phyloP scores from a whole-genome alignment of 805 yeast genomes.

The Lipomyces yamanashiensis region DNA sequence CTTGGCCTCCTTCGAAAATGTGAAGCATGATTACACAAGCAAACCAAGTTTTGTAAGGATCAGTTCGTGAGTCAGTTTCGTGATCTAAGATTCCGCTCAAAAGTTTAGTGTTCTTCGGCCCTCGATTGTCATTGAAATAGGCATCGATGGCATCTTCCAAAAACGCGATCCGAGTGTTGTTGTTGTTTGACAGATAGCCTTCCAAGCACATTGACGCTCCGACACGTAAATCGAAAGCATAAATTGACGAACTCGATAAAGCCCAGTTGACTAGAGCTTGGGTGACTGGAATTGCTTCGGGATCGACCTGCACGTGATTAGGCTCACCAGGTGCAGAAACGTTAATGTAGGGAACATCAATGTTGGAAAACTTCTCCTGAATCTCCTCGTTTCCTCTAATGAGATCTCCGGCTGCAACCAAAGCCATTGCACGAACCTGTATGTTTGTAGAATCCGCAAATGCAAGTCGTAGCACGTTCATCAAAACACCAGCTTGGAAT shows the following conservation, averaged over 20 bases:
- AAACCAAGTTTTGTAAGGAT: slow-evolving; percentile 90
- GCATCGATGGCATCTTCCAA: slow-evolving; percentile 63
- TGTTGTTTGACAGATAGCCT: slow-evolving; percentile 69
- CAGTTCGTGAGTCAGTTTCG: slow-evolving; percentile 69
- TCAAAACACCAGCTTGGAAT: slow-evolving; percentile 63
- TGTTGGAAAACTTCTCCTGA: slow-evolving; percentile 72
- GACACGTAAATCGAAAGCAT: slow-evolving; percentile 77
- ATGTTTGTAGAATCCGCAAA: slow-evolving; percentile 68
- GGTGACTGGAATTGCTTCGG: slow-evolving; percentile 64
- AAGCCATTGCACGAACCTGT: slow-evolving; percentile 64
- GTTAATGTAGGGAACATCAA: slow-evolving; percentile 92
- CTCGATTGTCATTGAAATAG: slow-evolving; percentile 27
- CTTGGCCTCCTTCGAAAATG: slow-evolving; percentile 60
- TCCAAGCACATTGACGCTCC: slow-evolving; percentile 70
- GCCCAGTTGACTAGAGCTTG: slow-evolving; percentile 84
- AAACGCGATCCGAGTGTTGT: slow-evolving; percentile 64
- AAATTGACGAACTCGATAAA: slow-evolving; percentile 76
- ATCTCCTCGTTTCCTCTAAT: slow-evolving; percentile 67
- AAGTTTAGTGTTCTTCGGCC: slow-evolving; percentile 55
- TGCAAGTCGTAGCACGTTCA: slow-evolving; percentile 68
- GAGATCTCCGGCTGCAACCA: slow-evolving; percentile 76
- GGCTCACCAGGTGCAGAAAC: slow-evolving; percentile 58
- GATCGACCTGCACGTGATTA: slow-evolving; percentile 41
- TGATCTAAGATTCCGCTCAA: slow-evolving; percentile 75
- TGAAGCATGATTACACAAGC: slow-evolving; percentile 68